Conservation (phyloP, 1,139 yeast genomes). For the Schwanniomyces etchellsii region DNA sequence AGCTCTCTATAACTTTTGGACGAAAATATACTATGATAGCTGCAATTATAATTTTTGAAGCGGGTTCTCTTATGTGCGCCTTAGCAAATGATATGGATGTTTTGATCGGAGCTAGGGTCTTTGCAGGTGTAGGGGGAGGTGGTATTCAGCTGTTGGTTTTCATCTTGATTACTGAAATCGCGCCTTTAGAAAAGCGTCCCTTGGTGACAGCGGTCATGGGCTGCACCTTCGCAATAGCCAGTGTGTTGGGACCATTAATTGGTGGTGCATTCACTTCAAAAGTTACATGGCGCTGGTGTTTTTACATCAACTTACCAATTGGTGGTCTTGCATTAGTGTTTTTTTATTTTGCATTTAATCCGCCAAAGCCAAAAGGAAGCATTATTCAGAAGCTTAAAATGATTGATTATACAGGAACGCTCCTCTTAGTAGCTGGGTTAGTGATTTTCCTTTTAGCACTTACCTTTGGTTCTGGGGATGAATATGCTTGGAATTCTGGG, state of each 20-base stretch:
- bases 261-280: slow-evolving; percentile 46
- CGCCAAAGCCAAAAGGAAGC: slow-evolving; percentile 23
- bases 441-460: slow-evolving; percentile 41
- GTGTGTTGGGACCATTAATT: slow-evolving; percentile 51
- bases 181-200: slow-evolving; percentile 32
- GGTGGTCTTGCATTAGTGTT: slow-evolving; percentile 27
- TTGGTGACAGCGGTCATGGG: slow-evolving; percentile 40
- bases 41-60: slow-evolving; percentile 29
- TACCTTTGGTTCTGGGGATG: slow-evolving; percentile 37
- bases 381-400: slow-evolving; percentile 27
- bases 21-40: slow-evolving; percentile 33
- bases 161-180: slow-evolving; percentile 40
- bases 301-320: slow-evolving; percentile 25
- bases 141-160: slow-evolving; percentile 38
- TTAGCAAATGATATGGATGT: slow-evolving; percentile 30
- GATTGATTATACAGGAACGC: slow-evolving; percentile 47
- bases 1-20: slow-evolving; percentile 42
- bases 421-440: slow-evolving; percentile 38
- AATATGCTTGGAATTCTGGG: slow-evolving; percentile 46
- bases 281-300: slow-evolving; percentile 40
- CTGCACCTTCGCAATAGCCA: slow-evolving; percentile 32
- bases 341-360: slow-evolving; percentile 24
- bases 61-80: slow-evolving; percentile 40
- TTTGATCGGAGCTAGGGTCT: slow-evolving; percentile 35
- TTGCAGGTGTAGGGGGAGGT: slow-evolving; percentile 42